Conservation (phyloP, 192 early-diverging fungal genomes). For the Umbelopsis isabellina region DNA sequence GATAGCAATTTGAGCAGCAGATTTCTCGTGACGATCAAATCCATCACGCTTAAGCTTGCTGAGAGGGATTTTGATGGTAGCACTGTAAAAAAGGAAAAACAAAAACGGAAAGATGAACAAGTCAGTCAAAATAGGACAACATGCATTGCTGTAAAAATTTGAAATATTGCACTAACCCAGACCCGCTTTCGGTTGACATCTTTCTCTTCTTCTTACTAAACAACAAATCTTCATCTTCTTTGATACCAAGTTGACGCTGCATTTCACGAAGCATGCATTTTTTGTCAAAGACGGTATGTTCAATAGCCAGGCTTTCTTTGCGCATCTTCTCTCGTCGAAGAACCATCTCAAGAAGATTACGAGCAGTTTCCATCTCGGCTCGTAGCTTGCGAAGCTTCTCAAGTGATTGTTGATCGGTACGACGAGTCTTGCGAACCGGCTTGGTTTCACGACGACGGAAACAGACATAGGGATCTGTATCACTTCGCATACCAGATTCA, state of each 20-base stretch:
- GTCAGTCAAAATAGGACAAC: constrained; percentile 21
- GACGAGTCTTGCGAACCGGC: constrained; percentile 71
- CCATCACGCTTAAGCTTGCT: constrained; percentile 51
- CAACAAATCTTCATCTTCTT: constrained; percentile 35
- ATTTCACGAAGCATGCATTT: constrained; percentile 33
- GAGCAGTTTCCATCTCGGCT: constrained; percentile 65
- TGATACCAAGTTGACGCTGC: constrained; percentile 36
- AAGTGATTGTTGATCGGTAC: constrained; percentile 71
- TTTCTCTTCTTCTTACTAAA: constrained; percentile 34
- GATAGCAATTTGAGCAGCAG: constrained; percentile 50
- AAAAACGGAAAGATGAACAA: neutral
- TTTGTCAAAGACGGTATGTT: constrained; percentile 51
- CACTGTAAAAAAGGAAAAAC: constrained; percentile 30
- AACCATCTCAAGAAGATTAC: constrained; percentile 72
- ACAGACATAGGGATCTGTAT: constrained; percentile 85
- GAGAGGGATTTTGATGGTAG: constrained; percentile 65
- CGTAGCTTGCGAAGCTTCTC: constrained; percentile 74
- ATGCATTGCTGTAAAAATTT: constrained; percentile 17
- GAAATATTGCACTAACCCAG: constrained; percentile 29
- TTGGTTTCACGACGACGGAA: constrained; percentile 86
- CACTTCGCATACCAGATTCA: constrained; percentile 52
- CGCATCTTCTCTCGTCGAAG: constrained; percentile 66
- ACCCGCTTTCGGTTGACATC: constrained; percentile 33
- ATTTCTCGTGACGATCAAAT: constrained; percentile 37
- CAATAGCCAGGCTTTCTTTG: constrained; percentile 62